phyloP scores from a whole-genome alignment of 306 rosid species.

The Clitoria ternatea region DNA sequence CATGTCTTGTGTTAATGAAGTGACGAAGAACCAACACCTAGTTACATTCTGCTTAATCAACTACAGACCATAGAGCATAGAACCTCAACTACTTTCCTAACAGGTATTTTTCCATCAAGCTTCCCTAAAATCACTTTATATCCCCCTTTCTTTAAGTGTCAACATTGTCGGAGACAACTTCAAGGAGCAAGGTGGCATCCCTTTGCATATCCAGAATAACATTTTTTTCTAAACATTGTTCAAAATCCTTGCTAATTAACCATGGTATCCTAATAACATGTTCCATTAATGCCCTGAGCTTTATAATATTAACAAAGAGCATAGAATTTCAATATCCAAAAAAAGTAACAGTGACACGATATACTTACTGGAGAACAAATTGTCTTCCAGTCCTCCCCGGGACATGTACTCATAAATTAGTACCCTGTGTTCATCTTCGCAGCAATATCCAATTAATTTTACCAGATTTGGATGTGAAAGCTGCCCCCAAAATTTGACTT shows the following conservation, averaged over 20 bases:
- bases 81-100: background rate
- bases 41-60: no score
- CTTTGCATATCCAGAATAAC: background rate
- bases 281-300: background rate
- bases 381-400: conserved; percentile 90
- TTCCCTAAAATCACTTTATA: background rate
- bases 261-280: background rate
- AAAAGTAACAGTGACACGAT: background rate
- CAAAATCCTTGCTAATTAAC: no score
- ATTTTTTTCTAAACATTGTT: no score
- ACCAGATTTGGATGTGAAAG: conserved; percentile 98
- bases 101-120: background rate
- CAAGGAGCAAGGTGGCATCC: no score
- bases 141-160: background rate
- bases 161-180: conserved; percentile 16
- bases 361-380: conserved; percentile 78
- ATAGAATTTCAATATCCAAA: conserved; percentile 8
- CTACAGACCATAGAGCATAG: background rate
- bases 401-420: conserved; percentile 91
- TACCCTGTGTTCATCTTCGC: conserved; percentile 91
- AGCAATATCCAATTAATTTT: conserved; percentile 90
- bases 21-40: background rate
- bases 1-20: conserved; percentile 18
- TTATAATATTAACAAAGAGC: background rate
- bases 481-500: conserved; percentile 97